These are phyloP conservation scores for Fraxinus velutina DNA, from an alignment of 305 asterid species.

Conservation along the genomic window DNA sequence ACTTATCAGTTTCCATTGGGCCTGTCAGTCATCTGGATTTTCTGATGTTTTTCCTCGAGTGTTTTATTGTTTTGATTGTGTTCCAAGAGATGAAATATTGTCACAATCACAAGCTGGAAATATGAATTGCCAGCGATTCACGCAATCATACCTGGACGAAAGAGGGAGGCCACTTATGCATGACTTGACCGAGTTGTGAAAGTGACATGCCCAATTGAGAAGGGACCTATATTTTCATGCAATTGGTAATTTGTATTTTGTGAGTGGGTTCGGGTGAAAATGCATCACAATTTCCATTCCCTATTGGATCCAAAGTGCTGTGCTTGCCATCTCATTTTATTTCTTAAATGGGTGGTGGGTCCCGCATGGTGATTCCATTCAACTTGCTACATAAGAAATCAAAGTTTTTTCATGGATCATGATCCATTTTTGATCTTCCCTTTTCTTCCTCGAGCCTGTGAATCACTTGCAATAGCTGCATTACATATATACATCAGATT, in stretches of 20 bases:
- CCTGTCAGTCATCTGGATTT: no score
- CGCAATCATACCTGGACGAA: no score
- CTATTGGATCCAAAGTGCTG: neutral
- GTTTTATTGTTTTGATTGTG: no score
- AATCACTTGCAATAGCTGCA: constrained; percentile 11
- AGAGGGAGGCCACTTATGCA: no score
- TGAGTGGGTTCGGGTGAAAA: neutral
- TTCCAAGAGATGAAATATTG: no score
- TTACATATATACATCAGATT: constrained; percentile 39
- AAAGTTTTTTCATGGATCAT: neutral
- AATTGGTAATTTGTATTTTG: neutral
- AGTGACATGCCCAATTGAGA: constrained; percentile 4
- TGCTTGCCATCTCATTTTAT: neutral
- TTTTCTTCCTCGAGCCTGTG: neutral
- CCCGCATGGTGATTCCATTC: neutral
- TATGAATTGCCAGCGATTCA: no score
- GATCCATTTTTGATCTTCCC: neutral
- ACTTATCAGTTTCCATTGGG: no score
- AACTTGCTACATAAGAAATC: neutral
- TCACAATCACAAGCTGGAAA: no score
- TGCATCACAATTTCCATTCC: neutral
- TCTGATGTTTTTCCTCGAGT: no score
- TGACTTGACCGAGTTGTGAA: constrained; percentile 22
- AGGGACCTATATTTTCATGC: neutral
- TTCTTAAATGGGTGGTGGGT: neutral